A percentile compares a stretch with the other conserved stretches of the same genome.
Evolutionary conservation across 2,329 filamentous ascomycete species (phyloP).

Genomic region (Rasamsonia emersonii): DNA sequence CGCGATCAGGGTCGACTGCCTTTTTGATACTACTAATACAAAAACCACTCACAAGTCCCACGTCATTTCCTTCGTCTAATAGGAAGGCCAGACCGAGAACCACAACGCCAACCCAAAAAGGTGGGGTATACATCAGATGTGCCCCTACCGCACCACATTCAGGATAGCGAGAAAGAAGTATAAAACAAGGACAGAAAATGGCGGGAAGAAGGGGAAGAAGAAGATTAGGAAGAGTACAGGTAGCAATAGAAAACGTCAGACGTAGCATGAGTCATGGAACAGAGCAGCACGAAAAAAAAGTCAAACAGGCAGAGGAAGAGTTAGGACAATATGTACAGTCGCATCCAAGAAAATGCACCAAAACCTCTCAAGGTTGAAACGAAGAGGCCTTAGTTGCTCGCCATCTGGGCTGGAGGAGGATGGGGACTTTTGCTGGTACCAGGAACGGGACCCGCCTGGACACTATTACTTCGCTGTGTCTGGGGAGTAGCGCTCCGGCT

Average conservation of each 20-base stretch:
- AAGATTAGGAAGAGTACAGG: not conserved
- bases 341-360: too few species aligned
- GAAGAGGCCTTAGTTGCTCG: conserved; percentile 20
- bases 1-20: too few species aligned
- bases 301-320: conserved; percentile 2
- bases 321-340: conserved; percentile 1
- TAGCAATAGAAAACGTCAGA: conserved; percentile 1
- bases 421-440: conserved; percentile 35
- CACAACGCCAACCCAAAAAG: conserved; percentile 2
- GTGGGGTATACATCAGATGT: too few species aligned
- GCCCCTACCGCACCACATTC: not conserved
- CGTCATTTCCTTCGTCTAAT: too few species aligned
- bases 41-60: too few species aligned
- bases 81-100: not conserved
- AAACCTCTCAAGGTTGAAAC: too few species aligned
- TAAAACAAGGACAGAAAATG: conserved; percentile 1
- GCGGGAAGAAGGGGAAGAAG: not conserved
- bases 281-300: conserved; percentile 4
- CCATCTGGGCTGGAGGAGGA: conserved; percentile 32
- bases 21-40: too few species aligned
- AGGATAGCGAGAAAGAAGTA: not conserved
- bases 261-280: conserved; percentile 6
- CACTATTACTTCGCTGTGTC: conserved; percentile 36
- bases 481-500: conserved; percentile 40
- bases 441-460: conserved; percentile 29